Evolutionary conservation across 371 early-diverging fungal species (phyloP).

Genomic region (Lichtheimia hyalospora): DNA sequence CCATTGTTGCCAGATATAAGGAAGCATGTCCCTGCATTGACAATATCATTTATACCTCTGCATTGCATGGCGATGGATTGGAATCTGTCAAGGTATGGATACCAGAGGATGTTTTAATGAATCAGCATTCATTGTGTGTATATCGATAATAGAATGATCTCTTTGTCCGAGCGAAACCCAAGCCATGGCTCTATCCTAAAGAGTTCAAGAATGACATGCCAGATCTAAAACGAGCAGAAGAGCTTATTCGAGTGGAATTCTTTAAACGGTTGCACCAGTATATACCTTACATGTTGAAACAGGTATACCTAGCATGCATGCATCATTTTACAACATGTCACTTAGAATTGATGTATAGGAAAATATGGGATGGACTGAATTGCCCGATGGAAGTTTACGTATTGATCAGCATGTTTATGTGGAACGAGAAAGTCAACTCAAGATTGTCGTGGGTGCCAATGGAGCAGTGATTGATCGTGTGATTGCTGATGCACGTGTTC

Average conservation of each 20-base stretch:
- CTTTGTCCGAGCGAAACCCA: conserved; percentile 43
- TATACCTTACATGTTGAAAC: conserved; percentile 67
- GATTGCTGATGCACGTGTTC: conserved; percentile 39
- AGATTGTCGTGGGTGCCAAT: conserved; percentile 55
- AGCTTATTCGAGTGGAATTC: conserved; percentile 72
- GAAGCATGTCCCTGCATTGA: conserved; percentile 27
- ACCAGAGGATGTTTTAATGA: too few relatives aligned
- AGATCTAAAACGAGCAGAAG: conserved; percentile 67
- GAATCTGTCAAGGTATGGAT: conserved; percentile 34
- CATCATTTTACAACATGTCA: background rate
- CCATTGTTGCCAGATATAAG: conserved; percentile 27
- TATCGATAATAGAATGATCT: conserved; percentile 37
- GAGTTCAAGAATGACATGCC: conserved; percentile 65
- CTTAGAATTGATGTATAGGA: conserved; percentile 28
- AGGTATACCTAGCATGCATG: conserved; percentile 18
- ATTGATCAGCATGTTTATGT: conserved; percentile 60
- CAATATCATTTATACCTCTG: conserved; percentile 50
- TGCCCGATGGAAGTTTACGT: conserved; percentile 42
- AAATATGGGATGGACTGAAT: conserved; percentile 70
- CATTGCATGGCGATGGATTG: conserved; percentile 30
- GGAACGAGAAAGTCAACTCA: conserved; percentile 50
- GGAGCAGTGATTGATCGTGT: conserved; percentile 51
- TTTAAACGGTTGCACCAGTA: conserved; percentile 60
- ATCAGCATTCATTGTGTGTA: too few relatives aligned
- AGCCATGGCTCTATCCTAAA: conserved; percentile 64